phyloP scores from a whole-genome alignment of 192 early-diverging fungal species.

The Linderina pennispora region DNA sequence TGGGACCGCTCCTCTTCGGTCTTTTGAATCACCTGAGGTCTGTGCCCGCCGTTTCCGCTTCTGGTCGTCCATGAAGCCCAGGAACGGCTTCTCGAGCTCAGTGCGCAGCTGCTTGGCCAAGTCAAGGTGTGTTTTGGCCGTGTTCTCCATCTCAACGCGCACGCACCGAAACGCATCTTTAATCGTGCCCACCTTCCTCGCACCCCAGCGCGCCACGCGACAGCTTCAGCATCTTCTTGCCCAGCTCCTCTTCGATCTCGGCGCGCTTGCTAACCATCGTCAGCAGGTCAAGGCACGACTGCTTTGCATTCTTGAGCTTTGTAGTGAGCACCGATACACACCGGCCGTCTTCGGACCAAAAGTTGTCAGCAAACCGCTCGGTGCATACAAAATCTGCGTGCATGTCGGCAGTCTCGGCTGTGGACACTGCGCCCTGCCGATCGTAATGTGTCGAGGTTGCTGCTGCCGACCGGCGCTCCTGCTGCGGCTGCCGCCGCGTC shows the following conservation, averaged over 20 bases:
- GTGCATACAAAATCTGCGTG: constrained; percentile 26
- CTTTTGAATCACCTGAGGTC: constrained; percentile 40
- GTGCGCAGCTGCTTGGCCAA: constrained; percentile 56
- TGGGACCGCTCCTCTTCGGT: constrained; percentile 41
- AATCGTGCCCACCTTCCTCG: constrained; percentile 63
- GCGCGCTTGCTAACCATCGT: constrained; percentile 55
- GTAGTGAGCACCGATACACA: constrained; percentile 60
- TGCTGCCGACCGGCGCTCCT: background rate
- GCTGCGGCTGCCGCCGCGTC: background rate
- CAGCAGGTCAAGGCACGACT: constrained; percentile 62
- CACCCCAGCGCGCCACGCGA: constrained; percentile 54
- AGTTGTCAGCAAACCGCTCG: constrained; percentile 31
- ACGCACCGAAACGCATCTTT: constrained; percentile 53
- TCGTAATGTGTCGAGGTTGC: background rate
- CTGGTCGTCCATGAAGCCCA: constrained; percentile 61
- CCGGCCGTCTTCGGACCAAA: constrained; percentile 55
- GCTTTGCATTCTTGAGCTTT: constrained; percentile 62
- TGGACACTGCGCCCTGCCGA: constrained; percentile 13
- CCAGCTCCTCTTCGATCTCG: constrained; percentile 62
- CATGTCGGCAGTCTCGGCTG: constrained; percentile 20
- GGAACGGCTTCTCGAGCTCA: constrained; percentile 54
- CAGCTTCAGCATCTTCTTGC: constrained; percentile 58
- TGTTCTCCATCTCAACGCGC: constrained; percentile 55
- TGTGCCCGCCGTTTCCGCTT: constrained; percentile 54
- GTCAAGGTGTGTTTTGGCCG: constrained; percentile 57